Conservation (phyloP, 2,329 filamentous ascomycete genomes). For the Colletotrichum nymphaeae region DNA sequence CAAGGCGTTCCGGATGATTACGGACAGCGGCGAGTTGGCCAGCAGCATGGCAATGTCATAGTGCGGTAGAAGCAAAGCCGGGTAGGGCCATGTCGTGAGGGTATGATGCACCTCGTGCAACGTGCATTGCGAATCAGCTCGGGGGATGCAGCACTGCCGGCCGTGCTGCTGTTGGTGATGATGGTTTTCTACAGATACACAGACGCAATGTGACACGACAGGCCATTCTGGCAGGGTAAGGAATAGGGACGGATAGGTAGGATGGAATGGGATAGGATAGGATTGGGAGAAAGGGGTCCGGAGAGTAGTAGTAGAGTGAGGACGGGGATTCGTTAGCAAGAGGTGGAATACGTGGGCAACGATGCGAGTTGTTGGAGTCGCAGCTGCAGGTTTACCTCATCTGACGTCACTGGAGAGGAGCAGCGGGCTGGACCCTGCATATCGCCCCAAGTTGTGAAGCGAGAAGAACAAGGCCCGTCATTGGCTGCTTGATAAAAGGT, state of each 20-base stretch:
- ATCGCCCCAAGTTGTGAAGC: background rate
- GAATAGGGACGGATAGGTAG: too few relatives aligned
- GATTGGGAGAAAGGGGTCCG: too few relatives aligned
- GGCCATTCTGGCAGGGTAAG: too few relatives aligned
- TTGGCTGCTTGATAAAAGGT: background rate
- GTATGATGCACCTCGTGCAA: background rate
- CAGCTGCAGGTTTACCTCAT: background rate
- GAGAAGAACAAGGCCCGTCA: background rate
- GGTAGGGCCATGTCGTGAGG: background rate
- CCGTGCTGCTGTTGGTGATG: background rate
- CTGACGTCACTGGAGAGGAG: slow-evolving; percentile 2
- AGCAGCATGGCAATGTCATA: background rate
- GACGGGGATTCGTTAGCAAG: background rate
- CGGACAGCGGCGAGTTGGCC: background rate
- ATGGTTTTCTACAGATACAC: background rate
- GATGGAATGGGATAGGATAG: too few relatives aligned
- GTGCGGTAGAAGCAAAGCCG: background rate
- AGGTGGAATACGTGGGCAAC: background rate
- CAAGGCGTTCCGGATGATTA: background rate
- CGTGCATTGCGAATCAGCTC: background rate
- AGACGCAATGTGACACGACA: background rate
- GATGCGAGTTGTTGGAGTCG: background rate
- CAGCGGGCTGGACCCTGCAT: slow-evolving; percentile 1
- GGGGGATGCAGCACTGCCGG: background rate
- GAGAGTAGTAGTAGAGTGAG: background rate